Evolutionary conservation across 192 early-diverging fungal genomes (phyloP), one percentile per base, ranked within the genome.

Genomic region (Coemansia pectinata): DNA sequence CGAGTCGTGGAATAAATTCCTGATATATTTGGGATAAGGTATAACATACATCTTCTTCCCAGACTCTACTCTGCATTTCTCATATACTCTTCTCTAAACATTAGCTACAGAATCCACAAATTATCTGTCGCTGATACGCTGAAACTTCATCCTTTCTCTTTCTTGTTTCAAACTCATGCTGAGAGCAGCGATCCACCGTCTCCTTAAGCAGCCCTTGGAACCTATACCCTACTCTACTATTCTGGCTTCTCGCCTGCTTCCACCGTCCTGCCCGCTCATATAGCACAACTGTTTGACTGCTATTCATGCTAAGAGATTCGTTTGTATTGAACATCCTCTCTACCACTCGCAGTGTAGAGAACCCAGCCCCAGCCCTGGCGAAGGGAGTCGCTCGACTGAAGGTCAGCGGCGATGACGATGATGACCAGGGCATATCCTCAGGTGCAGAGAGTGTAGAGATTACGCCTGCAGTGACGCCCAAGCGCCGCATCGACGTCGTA

Each of bases 321-420:
- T 19, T 61, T 33, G 44, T 23, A 29, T 11, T 44, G 48, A 68
- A 48, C 38, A 62, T 34, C 55, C 31, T 19, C 21, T 55, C 33
- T 68, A 38, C 31, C 31, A 8, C 31, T 50, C 36, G 47, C 19
- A 19, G 17, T 55, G 17, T 73, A 76, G 59, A 76, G 25, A 33
- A 47, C 12, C 39, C 53, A 33, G 65, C 45, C n/a, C 29, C 65
- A 9, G 52, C 62, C 2, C 15, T 50, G 3, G 39, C 61, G 27
- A 83, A 75, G 60, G 72, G 70, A 2, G 40, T 83, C n/a, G 62
- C 48, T 17, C 66, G 59, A 57, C 76, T 83, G 27, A 72, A 60
- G 57, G 66, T 76, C 27, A 25, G 72, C 57, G 50, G 42, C 66
- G 21, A 39, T n/a, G 66, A 65, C 23, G 12, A 63, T 69, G 29